Evolutionary conservation across 768 basidiomycete genomes (phyloP), one percentile per base, ranked within the genome.

Genomic region (Naganishia randhawae): DNA sequence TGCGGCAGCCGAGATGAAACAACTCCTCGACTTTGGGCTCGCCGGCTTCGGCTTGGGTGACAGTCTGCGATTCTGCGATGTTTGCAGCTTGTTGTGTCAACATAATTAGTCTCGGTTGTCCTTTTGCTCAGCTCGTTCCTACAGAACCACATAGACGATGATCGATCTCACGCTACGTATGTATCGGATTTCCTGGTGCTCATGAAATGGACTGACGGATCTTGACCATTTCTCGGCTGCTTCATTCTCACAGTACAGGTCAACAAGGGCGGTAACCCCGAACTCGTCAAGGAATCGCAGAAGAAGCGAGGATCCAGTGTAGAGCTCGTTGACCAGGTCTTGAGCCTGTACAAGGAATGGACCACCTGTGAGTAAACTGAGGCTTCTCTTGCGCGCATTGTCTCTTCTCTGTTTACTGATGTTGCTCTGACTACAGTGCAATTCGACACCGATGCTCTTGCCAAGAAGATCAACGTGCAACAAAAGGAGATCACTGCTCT

Each of bases 401-500:
- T 22, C 39, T 51, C 54, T 41, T 16, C 37, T 29, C n/a, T 14
- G 8, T 61, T 39, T n/a, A 25, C 54, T 57, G 19, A 31, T 19
- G n/a, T 16, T 69, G n/a, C 33, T 33, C 55, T 50, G 17, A 2
- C 17, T 13, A 29, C 74, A 98, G 95, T 89, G 85, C 89, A 93
- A 74, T 98, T 86, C 76, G 91, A 96, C 57, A 83, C 86, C 25
- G 91, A 89, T 73, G 84, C 83, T 19, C 80, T 89, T 57, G 84
- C 86, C 73, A 93, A 94, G 78, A 85, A 91, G 73, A 86, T 91
- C 45, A 98, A 99, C 74, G 86, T 85, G 16, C 83, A 94, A 13
- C 94, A 99, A 83, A 99, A 98, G 80, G 86, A 97, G 80, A 97
- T 99, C 75, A 87, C 87, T 13, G 84, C 85, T 1, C 96, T 92